Evolutionary conservation across 129 eudicot genomes (phyloP), one percentile per base, ranked within the genome.

Genomic region (Centaurea solstitialis): DNA sequence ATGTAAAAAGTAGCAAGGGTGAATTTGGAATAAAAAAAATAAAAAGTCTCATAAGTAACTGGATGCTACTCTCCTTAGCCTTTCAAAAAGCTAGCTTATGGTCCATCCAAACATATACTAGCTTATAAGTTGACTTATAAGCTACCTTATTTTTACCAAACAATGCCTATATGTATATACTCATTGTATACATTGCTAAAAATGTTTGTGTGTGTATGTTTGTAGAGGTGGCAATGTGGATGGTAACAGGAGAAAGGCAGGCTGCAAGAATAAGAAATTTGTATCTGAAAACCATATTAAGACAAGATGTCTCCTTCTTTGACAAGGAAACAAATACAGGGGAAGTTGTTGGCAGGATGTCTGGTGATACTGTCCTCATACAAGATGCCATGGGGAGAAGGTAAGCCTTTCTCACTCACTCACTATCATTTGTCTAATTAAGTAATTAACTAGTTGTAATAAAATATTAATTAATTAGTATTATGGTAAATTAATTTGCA

Each of bases 381-480:
- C 98, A 94, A 85, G 98, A 94, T 64, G 98, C 98, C 30, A 92
- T 92, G 93, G 98, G 8, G 98, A 94, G 85, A 94, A 94, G 97
- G 98, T 94, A 80, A 26, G 30, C 11, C 8, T 39, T 35, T 37
- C 40, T 2, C 23, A 23, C 39, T 2, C 23, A 23, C 39, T 20
- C 72, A 12, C 15, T 26, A 26, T 67, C 15, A 15, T 33, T 24
- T 15, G 6, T 24, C 40, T 24, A 41, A 41, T 8, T 38, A 22
- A 26, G 20, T 23, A 28, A 41, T 0, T 38, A 22, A 8, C 45
- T 23, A 28, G 9, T 28, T 69, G 18, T 77, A 59, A 69, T 70
- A 7, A 53, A 30, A 10, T 76, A n/a, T 77, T 3, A 59, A 26
- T 26, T 74, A 24, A n/a, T 24, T 8, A 7, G 33, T 9, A 2